Evolutionary conservation across 495 filamentous ascomycete genomes (phyloP), one percentile per base, ranked within the genome.

Genomic region (Penicillium robsamsonii): DNA sequence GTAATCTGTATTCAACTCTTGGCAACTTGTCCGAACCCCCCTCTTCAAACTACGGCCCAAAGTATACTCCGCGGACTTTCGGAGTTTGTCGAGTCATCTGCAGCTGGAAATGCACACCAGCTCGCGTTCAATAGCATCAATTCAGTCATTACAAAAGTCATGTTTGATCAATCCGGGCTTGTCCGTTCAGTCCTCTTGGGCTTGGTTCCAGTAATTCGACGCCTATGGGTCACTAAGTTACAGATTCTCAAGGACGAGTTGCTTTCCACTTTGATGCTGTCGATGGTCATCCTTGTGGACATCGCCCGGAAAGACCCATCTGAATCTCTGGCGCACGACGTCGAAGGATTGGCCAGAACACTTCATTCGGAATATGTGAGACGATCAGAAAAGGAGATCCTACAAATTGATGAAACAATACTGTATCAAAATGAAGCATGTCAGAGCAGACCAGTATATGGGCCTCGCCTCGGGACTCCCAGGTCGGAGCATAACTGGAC

Each of bases 111-210:
- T 64, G 73, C 84, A 30, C 87, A 90, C 56, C 85, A 88, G 59
- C 69, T 84, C 48, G 87, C 86, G 18, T 89, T 96, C 60, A 85
- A 83, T 40, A 77, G 83, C 49, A 79, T 97, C 59, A 95, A 94
- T 74, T 73, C 75, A 59, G 71, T 96, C 33, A 67, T 94, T 41
- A 73, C 73, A 30, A 82, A 75, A 59, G 81, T 84, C 2, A 74
- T 89, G 38, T 83, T 84, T 33, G 88, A 95, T 63, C 79, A 88
- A 53, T 77, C 84, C 17, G 67, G 79, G 13, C 73, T 95, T 25
- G 80, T 84, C 12, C 78, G 80, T 56, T 75, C 72, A 35, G 71
- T 84, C 25, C 69, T 87, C 44, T 66, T 77, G 35, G 77, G 83
- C 17, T 61, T 93, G 45, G 64, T 96, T 20, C 90, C 90, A 4